These are phyloP conservation scores for Solanum piurae DNA, from an alignment of 257 asterid species.

Conservation along the genomic window DNA sequence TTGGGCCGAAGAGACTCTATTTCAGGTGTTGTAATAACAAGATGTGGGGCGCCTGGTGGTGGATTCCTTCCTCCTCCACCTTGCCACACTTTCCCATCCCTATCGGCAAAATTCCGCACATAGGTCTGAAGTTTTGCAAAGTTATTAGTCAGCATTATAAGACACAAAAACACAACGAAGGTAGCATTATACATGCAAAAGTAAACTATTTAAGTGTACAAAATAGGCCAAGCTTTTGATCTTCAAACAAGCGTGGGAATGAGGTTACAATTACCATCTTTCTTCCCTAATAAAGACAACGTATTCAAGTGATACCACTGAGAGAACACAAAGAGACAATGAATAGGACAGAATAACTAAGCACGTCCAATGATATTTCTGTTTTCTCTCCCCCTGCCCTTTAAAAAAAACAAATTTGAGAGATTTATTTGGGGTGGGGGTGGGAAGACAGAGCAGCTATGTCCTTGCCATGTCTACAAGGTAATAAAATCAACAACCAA, in stretches of 20 bases:
- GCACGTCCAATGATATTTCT: not conserved
- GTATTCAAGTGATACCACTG: not conserved
- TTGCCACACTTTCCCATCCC: slow-evolving; percentile 90
- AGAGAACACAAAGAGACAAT: not conserved
- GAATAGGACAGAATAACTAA: not conserved
- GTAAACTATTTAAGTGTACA: not conserved
- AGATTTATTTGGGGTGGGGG: not conserved
- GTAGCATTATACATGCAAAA: not conserved
- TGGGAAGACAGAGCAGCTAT: not conserved
- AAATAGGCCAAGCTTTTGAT: not conserved
- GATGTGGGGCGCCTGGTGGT: slow-evolving; percentile 97
- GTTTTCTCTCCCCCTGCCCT: not conserved
- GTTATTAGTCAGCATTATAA: slow-evolving; percentile 1
- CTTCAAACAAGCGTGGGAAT: not conserved
- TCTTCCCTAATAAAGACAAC: not conserved
- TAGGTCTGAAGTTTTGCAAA: slow-evolving; percentile 45
- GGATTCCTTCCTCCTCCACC: slow-evolving; percentile 99
- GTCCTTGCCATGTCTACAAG: not conserved
- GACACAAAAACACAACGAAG: not conserved
- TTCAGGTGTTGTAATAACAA: slow-evolving; percentile 82
- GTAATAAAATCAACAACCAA: not conserved
- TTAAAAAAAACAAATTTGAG: not conserved
- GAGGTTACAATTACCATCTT: not conserved
- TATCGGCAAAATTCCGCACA: slow-evolving; percentile 49
- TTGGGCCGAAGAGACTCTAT: slow-evolving; percentile 91